Base-by-base conservation (phyloP, 75 land plant genomes). In the Isoetes taiwanensis region DNA sequence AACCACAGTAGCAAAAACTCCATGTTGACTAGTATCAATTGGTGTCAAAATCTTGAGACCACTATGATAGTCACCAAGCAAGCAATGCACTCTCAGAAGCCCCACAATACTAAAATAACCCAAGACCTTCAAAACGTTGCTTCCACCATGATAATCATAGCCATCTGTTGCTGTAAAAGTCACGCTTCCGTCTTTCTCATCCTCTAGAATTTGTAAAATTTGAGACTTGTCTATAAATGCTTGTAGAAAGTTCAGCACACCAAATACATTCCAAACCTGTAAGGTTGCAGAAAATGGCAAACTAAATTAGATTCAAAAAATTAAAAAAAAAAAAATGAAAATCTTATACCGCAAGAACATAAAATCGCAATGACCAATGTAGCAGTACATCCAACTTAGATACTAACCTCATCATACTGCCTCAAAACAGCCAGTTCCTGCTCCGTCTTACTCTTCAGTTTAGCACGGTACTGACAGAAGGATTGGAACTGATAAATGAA, bases 251-350 rank as follows among this genome's bases (percentile, higher is more conserved):
- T 91, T 91, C 34, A 87, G 79, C 43, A 87, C 89, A 4, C 85
- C 95, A 65, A 76, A 81, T 5, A 91, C 96, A 68, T 87, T 91
- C 95, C 98, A 91, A 9, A 91, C 95, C 98, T 91, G 67, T n/a
- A n/a, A n/a, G n/a, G n/a, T n/a, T n/a, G n/a, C n/a, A n/a, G n/a
- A n/a, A n/a, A n/a, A n/a, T n/a, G n/a, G n/a, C n/a, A n/a, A n/a
- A n/a, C n/a, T n/a, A n/a, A n/a, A n/a, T n/a, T n/a, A n/a, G n/a
- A n/a, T n/a, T n/a, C 10, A 34, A 69, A 60, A 58, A 41, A 59
- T 4, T 25, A 64, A 16, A 41, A 21, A 31, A 29, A 61, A 4
- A 56, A 8, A 1, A 34, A 20, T 57, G 21, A 19, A 6, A 57
- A 27, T 35, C 12, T n/a, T 21, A 30, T 2, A n/a, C n/a, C n/a